phyloP scores from a whole-genome alignment of 495 filamentous ascomycete species.

The Trichoderma orchidacearum region DNA sequence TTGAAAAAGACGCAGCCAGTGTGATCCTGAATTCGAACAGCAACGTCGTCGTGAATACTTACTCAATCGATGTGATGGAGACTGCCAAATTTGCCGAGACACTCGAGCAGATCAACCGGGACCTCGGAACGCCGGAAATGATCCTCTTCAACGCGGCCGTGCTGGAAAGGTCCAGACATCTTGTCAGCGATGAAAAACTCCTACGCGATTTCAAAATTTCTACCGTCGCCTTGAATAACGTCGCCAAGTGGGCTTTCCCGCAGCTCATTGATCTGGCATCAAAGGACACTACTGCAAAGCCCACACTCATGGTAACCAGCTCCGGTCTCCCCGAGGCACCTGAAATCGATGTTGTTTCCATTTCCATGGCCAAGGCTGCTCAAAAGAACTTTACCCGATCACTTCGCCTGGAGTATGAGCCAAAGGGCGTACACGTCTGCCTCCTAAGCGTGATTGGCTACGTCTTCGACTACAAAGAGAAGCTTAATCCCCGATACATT shows the following conservation, averaged over 20 bases:
- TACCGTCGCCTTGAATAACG: slow-evolving; percentile 20
- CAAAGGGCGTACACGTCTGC: slow-evolving; percentile 20
- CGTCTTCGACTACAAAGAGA: slow-evolving; percentile 13
- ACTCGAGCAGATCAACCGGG: slow-evolving; percentile 14
- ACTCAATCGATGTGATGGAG: slow-evolving; percentile 19
- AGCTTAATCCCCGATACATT: slow-evolving; percentile 22
- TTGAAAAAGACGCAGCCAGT: slow-evolving; percentile 14
- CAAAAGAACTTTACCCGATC: slow-evolving; percentile 24
- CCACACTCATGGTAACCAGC: slow-evolving; percentile 22
- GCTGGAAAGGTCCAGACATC: slow-evolving; percentile 12
- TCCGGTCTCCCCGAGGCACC: slow-evolving; percentile 18
- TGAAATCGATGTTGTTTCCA: slow-evolving; percentile 20
- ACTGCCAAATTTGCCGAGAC: slow-evolving; percentile 8
- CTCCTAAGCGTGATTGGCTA: slow-evolving; percentile 20
- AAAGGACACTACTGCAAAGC: slow-evolving; percentile 9
- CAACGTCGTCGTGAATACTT: slow-evolving; percentile 13
- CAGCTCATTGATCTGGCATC: slow-evolving; percentile 13
- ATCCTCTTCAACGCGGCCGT: slow-evolving; percentile 29
- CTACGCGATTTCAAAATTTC: slow-evolving; percentile 25
- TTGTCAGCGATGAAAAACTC: slow-evolving; percentile 20
- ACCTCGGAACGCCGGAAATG: slow-evolving; percentile 14
- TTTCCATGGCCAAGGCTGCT: slow-evolving; percentile 27
- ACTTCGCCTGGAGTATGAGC: slow-evolving; percentile 13
- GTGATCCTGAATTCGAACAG: slow-evolving; percentile 8
- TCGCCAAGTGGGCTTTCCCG: slow-evolving; percentile 20